Conservation (phyloP, 2,329 filamentous ascomycete species). For the Fusarium liriodendri region DNA sequence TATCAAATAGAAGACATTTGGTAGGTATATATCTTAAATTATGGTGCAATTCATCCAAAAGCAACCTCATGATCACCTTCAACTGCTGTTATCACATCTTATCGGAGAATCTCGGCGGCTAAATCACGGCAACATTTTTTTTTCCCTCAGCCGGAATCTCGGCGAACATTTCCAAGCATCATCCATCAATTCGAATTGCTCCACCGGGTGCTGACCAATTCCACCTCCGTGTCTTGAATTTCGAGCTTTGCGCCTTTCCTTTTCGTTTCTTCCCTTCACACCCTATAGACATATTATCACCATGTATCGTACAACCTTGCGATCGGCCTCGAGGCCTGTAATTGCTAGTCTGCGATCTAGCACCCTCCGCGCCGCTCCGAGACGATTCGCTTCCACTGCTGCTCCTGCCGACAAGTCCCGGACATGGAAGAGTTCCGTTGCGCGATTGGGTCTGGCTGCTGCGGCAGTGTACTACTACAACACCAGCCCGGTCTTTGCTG, state of each 20-base stretch:
- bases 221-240: slow-evolving; percentile 21
- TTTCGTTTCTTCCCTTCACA: not conserved
- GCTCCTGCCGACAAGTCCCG: slow-evolving; percentile 72
- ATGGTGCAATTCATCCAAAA: not conserved
- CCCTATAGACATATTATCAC: not conserved
- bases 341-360: slow-evolving; percentile 55
- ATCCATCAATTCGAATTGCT: slow-evolving; percentile 21
- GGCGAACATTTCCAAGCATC: slow-evolving; percentile 33
- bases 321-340: slow-evolving; percentile 59
- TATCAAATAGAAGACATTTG: not conserved
- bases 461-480: slow-evolving; percentile 94
- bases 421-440: slow-evolving; percentile 82
- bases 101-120: slow-evolving; percentile 31
- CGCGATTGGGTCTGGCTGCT: slow-evolving; percentile 80
- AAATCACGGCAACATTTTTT: slow-evolving; percentile 35
- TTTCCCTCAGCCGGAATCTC: slow-evolving; percentile 29
- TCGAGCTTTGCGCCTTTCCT: slow-evolving; percentile 1
- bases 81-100: slow-evolving; percentile 8
- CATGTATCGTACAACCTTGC: slow-evolving; percentile 66
- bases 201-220: slow-evolving; percentile 40
- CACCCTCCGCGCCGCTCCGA: slow-evolving; percentile 52
- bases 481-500: slow-evolving; percentile 87
- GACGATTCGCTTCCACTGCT: slow-evolving; percentile 65
- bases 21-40: not conserved
- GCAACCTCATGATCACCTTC: not conserved